Evolutionary conservation across 2,329 filamentous ascomycete species (phyloP), one percentile per base, ranked within the genome.

Genomic region (Aspergillus pseudoglaucus): DNA sequence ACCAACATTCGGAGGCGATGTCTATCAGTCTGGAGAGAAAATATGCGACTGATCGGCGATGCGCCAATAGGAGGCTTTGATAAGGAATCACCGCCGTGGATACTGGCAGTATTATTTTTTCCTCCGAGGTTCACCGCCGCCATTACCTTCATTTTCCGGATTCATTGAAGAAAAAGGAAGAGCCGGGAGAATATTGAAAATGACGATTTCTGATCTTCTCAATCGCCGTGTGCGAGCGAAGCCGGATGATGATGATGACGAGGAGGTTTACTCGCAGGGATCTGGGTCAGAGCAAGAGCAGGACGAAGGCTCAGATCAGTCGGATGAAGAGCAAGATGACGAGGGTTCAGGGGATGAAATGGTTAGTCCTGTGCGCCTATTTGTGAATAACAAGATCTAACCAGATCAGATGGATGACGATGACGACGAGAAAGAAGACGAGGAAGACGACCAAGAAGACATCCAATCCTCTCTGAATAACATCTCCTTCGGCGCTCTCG

Each of bases 401-500:
- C 18, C 7, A n/a, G 6, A 35, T 3, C 18, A 39, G 37, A 39
- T 18, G 15, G 3, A 39, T 9, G 37, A 70, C 6, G 58, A 57
- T 4, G 54, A 56, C 18, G 65, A 63, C 17, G 53, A 57, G 67
- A 74, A 66, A 12, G 59, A 66, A 37, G 59, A 58, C 6, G 53
- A 53, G 3, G 62, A 64, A 4, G 62, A 65, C 17, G 69, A 62
- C 25, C 58, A 65, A 27, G 66, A 69, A 40, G 66, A 65, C 55
- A 59, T 65, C 41, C 62, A 62, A 58, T 55, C 65, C 4, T 64
- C 69, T 30, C 68, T 84, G 49, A 76, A 73, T 59, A 76, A 74
- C 51, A 82, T 96, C 55, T 93, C 90, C 20, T 96, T 97, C 61
- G 90, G 90, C 53, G 87, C 88, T n/a, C 76, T 96, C 37, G 88